Evolutionary conservation across 176 grass and related monocot species (phyloP).

Genomic region (Metroxylon sagu): DNA sequence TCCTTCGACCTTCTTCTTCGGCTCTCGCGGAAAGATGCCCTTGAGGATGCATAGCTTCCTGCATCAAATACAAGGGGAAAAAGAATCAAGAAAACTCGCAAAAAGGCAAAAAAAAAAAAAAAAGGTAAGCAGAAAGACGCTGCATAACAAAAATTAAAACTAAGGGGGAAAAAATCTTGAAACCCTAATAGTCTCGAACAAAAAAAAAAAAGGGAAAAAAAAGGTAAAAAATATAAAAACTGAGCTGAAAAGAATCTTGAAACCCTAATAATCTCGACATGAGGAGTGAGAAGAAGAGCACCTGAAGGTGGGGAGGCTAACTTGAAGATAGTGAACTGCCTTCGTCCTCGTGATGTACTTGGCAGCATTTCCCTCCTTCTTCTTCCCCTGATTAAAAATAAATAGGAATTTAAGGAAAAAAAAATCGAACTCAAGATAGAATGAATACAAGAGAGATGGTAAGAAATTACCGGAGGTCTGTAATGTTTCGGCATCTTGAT

Average conservation of each 20-base stretch:
- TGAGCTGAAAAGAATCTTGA: not conserved
- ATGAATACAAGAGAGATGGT: not conserved
- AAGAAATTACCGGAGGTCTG: slow-evolving; percentile 48
- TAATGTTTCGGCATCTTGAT: slow-evolving; percentile 83
- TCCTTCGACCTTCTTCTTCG: slow-evolving; percentile 91
- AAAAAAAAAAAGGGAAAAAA: not conserved
- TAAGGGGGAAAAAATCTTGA: not conserved
- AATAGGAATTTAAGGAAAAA: not conserved
- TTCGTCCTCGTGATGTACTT: slow-evolving; percentile 94
- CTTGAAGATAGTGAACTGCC: slow-evolving; percentile 76
- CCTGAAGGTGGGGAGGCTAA: slow-evolving; percentile 70
- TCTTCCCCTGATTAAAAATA: slow-evolving; percentile 55
- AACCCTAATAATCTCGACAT: no score
- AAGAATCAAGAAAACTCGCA: not conserved
- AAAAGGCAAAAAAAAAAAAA: not conserved
- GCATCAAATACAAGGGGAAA: not conserved
- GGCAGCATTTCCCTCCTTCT: slow-evolving; percentile 92
- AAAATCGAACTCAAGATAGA: not conserved
- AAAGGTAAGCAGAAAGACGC: no score
- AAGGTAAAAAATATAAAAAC: not conserved
- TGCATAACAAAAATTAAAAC: not conserved
- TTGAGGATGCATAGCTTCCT: slow-evolving; percentile 99
- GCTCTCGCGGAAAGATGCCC: slow-evolving; percentile 72
- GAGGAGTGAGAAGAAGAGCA: not conserved
- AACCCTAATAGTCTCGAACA: not conserved